These are phyloP conservation scores for Marchantia polymorpha DNA, from an alignment of 225 moss, liverwort and hornwort species.

Conservation along the genomic window DNA sequence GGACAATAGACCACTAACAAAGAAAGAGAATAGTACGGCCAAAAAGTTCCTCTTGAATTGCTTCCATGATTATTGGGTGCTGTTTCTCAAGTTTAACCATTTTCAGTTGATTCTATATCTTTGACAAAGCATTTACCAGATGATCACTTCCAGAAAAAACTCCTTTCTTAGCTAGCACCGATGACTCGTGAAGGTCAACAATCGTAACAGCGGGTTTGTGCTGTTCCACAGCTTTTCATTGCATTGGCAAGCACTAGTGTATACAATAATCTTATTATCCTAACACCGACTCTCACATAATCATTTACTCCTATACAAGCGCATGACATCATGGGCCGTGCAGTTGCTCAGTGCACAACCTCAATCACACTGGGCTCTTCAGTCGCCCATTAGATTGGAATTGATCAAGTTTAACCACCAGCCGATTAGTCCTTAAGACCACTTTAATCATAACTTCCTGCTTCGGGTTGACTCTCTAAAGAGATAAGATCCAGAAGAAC, in stretches of 20 bases:
- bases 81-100: too few species aligned
- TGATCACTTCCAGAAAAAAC: too few species aligned
- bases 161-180: too few species aligned
- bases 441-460: constrained; percentile 19
- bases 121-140: too few species aligned
- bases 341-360: constrained; percentile 1
- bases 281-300: too few species aligned
- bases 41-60: too few species aligned
- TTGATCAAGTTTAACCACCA: not conserved
- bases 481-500: constrained; percentile 39
- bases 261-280: too few species aligned
- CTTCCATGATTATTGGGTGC: too few species aligned
- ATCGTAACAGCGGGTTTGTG: not conserved
- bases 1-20: too few species aligned
- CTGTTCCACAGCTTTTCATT: not conserved
- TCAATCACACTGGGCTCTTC: constrained; percentile 14
- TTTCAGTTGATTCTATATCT: too few species aligned
- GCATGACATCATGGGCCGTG: constrained; percentile 16
- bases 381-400: not conserved
- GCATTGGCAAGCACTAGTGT: not conserved
- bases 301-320: constrained; percentile 3
- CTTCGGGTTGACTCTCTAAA: constrained; percentile 34
- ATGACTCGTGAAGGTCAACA: not conserved
- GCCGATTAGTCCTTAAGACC: not conserved
- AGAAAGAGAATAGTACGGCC: too few species aligned